phyloP scores from a whole-genome alignment of 768 basidiomycete species.

The Sarcodon sp. region DNA sequence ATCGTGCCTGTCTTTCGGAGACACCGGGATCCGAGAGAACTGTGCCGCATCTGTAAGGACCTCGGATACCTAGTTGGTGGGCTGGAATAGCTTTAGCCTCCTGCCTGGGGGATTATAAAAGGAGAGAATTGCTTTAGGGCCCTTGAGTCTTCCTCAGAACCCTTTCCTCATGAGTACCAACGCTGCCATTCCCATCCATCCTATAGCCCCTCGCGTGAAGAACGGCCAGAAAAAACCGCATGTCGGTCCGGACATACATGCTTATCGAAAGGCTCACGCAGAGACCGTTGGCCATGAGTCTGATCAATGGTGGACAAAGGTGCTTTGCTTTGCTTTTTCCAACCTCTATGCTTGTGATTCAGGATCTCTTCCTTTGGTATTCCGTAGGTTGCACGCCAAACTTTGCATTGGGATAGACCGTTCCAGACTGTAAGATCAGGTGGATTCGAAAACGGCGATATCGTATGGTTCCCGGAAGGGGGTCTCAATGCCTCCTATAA shows the following conservation, averaged over 20 bases:
- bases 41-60: no score
- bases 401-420: constrained; percentile 77
- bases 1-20: no score
- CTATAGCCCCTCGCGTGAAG: constrained; percentile 65
- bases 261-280: constrained; percentile 51
- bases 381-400: constrained; percentile 53
- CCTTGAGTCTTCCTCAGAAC: background rate
- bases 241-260: constrained; percentile 66
- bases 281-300: constrained; percentile 64
- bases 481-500: constrained; percentile 91
- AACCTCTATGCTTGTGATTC: background rate
- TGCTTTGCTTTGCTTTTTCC: constrained; percentile 13
- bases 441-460: constrained; percentile 73
- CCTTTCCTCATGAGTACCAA: constrained; percentile 5
- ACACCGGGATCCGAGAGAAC: no score
- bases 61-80: no score
- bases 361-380: background rate
- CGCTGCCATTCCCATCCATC: constrained; percentile 33
- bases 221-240: constrained; percentile 58
- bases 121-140: no score
- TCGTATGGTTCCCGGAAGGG: constrained; percentile 96
- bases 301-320: constrained; percentile 86
- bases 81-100: no score
- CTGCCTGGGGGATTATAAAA: no score
- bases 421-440: constrained; percentile 83